Evolutionary conservation across 768 basidiomycete genomes (phyloP), one percentile per base, ranked within the genome.

Genomic region (Udeniomyces megalosporus): DNA sequence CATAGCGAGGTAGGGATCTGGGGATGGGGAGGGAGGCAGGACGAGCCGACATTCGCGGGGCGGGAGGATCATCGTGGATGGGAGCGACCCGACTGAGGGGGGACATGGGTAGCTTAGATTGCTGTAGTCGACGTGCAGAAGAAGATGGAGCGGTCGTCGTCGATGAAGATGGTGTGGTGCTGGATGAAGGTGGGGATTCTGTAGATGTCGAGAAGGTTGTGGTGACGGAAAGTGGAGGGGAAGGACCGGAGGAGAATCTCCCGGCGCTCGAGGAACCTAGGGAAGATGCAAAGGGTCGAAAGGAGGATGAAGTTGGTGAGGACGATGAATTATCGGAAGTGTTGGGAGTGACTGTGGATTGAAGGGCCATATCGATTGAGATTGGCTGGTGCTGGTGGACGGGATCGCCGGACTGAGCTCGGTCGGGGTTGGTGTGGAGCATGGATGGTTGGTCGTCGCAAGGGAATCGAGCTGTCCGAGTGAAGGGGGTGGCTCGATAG

Each of bases 21-120:
- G 1, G 56, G 57, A 49, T 42, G 12, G 62, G 55, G 22, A 63
- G 56, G 10, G 62, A 58, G 15, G 42, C 32, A 3, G 62, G 62
- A 0, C 55, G 48, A 7, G 35, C 31, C 5, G 32, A 31, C 28
- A n/a, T 24, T 35, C 24, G 22, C 2, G 42, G 14, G 14, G 26
- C 38, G 38, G 17, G 10, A 17, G 38, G 17, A 8, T 42, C 38
- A 8, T 17, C 38, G 38, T 42, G 10, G 38, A 42, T 17, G 8
- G 38, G 38, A 17, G 38, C 17, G 10, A 42, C 17, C 38, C 38
- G 38, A 17, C 38, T 17, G 38, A 42, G 38, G 17, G 38, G 38
- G 8, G 38, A 42, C 38, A 42, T 42, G 8, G 38, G 38, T 8
- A 42, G 38, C 38, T 42, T 42, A 17, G 38, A 8, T 42, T 42